Percentiles rank a stretch among this genome's conserved stretches.
Conservation (phyloP, 805 yeast genomes). For the Candida nitratophila region DNA sequence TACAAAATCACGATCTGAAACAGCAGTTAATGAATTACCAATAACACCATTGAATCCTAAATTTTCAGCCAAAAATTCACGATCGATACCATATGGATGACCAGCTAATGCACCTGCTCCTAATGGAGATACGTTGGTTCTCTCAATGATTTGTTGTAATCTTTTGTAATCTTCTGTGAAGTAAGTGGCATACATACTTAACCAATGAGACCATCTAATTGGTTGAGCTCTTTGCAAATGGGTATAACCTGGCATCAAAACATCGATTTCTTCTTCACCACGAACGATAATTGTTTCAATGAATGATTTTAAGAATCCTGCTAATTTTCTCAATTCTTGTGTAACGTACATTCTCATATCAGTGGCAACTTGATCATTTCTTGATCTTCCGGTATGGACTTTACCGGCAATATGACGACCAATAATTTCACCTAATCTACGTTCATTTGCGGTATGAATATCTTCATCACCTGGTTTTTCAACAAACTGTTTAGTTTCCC, state of each 20-base stretch:
- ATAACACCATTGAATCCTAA: slow-evolving; percentile 80
- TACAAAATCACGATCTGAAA: slow-evolving; percentile 95
- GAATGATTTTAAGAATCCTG: slow-evolving; percentile 49
- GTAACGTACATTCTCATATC: slow-evolving; percentile 95
- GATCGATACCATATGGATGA: slow-evolving; percentile 97
- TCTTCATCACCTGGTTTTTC: slow-evolving; percentile 93
- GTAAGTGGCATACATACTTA: slow-evolving; percentile 90
- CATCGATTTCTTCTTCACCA: slow-evolving; percentile 81
- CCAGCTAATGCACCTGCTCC: slow-evolving; percentile 99
- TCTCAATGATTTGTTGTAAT: slow-evolving; percentile 66
- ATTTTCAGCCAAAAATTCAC: slow-evolving; percentile 77
- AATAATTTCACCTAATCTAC: slow-evolving; percentile 93
- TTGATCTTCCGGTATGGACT: slow-evolving; percentile 97
- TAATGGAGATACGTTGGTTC: slow-evolving; percentile 85
- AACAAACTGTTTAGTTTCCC: slow-evolving; percentile 63
- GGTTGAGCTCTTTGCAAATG: slow-evolving; percentile 99
- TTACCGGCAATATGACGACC: slow-evolving; percentile 94
- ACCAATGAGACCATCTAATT: slow-evolving; percentile 99
- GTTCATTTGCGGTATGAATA: slow-evolving; percentile 97
- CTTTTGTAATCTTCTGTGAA: slow-evolving; percentile 87
- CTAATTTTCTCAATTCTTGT: slow-evolving; percentile 59
- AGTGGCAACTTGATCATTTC: slow-evolving; percentile 99
- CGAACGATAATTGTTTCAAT: slow-evolving; percentile 64
- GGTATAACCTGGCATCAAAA: slow-evolving; percentile 98
- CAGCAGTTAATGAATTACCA: slow-evolving; percentile 96